Evolutionary conservation across 23 red algal genomes (phyloP), one percentile per base, ranked within the genome.

Genomic region (Gracilaria domingensis): DNA sequence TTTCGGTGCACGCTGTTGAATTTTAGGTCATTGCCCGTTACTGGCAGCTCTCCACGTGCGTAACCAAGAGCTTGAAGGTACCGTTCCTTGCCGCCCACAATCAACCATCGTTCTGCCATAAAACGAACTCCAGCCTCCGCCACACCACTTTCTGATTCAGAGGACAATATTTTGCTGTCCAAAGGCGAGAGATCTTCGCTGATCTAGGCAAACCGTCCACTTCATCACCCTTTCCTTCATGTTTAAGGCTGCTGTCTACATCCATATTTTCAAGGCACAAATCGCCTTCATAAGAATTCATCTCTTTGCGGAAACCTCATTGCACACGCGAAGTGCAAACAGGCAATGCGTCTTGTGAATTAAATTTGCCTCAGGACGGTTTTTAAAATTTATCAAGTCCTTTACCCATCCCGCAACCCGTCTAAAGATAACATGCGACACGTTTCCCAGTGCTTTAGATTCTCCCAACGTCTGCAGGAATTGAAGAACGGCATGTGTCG

Each of bases 401-500:
- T 49, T 20, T 4, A 80, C 49, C 8, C 4, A 20, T 30, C 76
- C 48, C 29, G 54, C 54, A 2, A 80, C 47, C 20, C 76, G 48
- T 34, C 58, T 49, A 14, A 37, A 25, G 17, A 57, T 23, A 58
- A 80, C 57, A 8, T 80, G 42, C 7, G 76, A 80, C 1, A 80
- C 76, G 26, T 80, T 58, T 37, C 47, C 5, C 48, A 80, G 33
- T 7, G 76, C 49, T 7, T 49, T 23, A 12, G 26, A 80, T 44
- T 55, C 48, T 49, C 2, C 26, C 2, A 80, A 20, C 42, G 58
- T 80, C 7, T 80, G 49, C 18, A 49, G 76, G n/a, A 80, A 29
- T 32, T 80, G 76, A 4, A 80, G 76, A 16, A 80, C 44, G 12
- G 76, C 76, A 28, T 80, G 76, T 48, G 76, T 80, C 3, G 76